phyloP scores from a whole-genome alignment of 495 filamentous ascomycete species.

The Xylaria castorea region DNA sequence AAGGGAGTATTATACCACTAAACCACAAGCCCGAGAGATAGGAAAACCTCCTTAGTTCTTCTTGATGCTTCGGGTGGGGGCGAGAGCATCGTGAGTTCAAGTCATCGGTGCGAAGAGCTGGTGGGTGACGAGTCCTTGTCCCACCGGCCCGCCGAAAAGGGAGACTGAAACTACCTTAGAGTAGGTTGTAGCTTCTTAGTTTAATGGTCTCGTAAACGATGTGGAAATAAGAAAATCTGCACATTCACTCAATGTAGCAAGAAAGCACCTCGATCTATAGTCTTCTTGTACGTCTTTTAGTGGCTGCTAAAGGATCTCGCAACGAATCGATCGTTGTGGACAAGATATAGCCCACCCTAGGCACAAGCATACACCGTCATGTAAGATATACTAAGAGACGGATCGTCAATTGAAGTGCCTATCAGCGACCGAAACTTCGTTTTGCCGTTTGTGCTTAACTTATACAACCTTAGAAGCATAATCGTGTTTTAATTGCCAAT shows the following conservation, averaged over 20 bases:
- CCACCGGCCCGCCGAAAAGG: neutral
- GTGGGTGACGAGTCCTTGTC: neutral
- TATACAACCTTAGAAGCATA: too few species aligned
- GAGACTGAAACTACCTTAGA: neutral
- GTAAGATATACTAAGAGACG: too few species aligned
- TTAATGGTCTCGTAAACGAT: neutral
- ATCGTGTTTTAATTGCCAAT: too few species aligned
- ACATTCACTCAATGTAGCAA: neutral
- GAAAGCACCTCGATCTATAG: neutral
- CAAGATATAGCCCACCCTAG: too few species aligned
- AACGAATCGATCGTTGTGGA: too few species aligned
- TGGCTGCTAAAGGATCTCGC: too few species aligned
- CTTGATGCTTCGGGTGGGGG: neutral
- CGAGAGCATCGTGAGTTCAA: neutral
- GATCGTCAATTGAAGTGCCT: too few species aligned
- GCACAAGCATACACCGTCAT: too few species aligned
- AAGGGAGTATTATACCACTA: conserved; percentile 37
- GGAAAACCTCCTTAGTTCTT: too few species aligned
- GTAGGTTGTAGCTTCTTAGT: neutral
- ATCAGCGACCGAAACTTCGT: too few species aligned
- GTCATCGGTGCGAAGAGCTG: neutral
- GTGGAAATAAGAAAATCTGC: neutral
- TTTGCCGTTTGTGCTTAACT: too few species aligned
- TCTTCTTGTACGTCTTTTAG: too few species aligned
- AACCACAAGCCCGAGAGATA: conserved; percentile 14